These are phyloP conservation scores for Petunia axillaris DNA, from an alignment of 257 asterid species.

Conservation along the genomic window DNA sequence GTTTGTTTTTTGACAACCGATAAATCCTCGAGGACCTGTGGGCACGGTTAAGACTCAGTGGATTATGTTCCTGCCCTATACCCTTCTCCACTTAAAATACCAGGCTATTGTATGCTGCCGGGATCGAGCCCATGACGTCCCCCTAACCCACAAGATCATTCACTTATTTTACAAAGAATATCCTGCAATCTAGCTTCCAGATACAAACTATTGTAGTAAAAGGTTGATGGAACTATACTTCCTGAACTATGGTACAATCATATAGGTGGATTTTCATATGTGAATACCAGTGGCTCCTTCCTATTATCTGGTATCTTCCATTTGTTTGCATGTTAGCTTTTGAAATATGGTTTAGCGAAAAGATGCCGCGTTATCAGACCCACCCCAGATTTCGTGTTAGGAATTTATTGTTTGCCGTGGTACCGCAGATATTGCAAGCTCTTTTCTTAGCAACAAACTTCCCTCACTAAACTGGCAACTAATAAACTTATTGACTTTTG, in stretches of 20 bases:
- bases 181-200: conserved; percentile 17
- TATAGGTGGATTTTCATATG: not conserved
- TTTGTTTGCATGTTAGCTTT: not conserved
- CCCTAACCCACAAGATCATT: not conserved
- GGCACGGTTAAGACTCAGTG: too few relatives aligned
- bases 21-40: too few relatives aligned
- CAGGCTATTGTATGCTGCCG: too few relatives aligned
- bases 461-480: not conserved
- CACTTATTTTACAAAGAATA: conserved; percentile 2
- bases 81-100: too few relatives aligned
- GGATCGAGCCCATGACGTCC: too few relatives aligned
- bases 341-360: not conserved
- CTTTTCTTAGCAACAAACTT: conserved; percentile 4
- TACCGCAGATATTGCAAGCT: not conserved
- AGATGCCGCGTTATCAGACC: not conserved
- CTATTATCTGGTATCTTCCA: conserved; percentile 16
- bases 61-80: too few relatives aligned
- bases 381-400: not conserved
- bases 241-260: conserved; percentile 13
- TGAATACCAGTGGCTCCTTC: conserved; percentile 16
- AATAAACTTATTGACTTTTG: not conserved
- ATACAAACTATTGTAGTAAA: conserved; percentile 5
- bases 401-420: not conserved
- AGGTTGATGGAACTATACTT: conserved; percentile 18
- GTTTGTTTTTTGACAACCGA: too few relatives aligned